These are phyloP conservation scores for Trypanosoma grayi DNA, from an alignment of 208 protist genomes.

Conservation along the genomic window DNA sequence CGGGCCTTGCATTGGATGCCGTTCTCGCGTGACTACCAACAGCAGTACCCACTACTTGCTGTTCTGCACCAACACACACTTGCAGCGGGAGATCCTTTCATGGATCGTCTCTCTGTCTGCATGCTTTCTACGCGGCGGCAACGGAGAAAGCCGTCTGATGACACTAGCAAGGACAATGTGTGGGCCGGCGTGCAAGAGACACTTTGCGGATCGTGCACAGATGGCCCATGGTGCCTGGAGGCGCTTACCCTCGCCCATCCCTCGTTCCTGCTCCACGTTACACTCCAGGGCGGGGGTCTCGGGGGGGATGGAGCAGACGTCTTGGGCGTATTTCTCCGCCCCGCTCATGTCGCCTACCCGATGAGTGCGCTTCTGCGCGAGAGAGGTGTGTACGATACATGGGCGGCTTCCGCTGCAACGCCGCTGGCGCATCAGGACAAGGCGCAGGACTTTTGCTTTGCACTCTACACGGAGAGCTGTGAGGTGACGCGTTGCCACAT, in stretches of 20 bases:
- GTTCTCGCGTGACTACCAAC: conserved; percentile 21
- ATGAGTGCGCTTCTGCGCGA: conserved; percentile 27
- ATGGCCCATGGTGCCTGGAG: conserved; percentile 33
- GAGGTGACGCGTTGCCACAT: conserved; percentile 23
- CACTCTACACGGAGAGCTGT: conserved; percentile 20
- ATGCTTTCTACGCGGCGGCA: conserved; percentile 2
- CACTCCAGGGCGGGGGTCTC: not conserved
- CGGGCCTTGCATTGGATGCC: conserved; percentile 42
- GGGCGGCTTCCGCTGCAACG: not conserved
- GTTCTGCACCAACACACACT: conserved; percentile 29
- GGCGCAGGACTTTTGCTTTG: conserved; percentile 20
- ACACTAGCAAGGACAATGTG: not conserved
- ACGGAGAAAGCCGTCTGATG: not conserved
- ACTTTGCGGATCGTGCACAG: conserved; percentile 18
- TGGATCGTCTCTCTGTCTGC: conserved; percentile 26
- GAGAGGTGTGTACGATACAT: not conserved
- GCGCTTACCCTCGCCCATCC: conserved; percentile 32
- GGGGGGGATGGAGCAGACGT: not conserved
- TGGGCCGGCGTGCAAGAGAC: conserved; percentile 1
- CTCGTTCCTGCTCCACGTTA: conserved; percentile 24
- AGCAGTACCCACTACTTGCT: conserved; percentile 37
- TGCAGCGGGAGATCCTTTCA: conserved; percentile 23
- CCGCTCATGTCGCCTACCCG: conserved; percentile 17
- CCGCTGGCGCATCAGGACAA: not conserved
- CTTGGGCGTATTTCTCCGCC: conserved; percentile 31